Base-by-base conservation (phyloP, 805 yeast genomes). In the Kuraishia hungarica region DNA sequence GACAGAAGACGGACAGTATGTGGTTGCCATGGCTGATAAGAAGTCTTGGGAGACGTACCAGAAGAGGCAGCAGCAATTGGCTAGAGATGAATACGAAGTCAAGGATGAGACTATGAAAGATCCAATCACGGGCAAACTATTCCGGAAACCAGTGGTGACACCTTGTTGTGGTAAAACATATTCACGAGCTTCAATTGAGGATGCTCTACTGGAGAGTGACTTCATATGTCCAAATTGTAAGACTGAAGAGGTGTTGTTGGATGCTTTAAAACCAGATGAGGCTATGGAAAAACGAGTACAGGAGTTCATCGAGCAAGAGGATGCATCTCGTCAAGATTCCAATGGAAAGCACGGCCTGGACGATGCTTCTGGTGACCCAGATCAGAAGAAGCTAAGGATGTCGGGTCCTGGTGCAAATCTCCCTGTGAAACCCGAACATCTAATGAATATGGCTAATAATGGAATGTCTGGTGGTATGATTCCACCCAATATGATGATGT, bases 1-100 rank as follows among this genome's bases (percentile, higher is more conserved):
- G 61, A 91, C 91, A 35, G 98, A 92, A 53, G 94, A 90, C 39
- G 99, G 99, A 52, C 89, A 92, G 63, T 94, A 88, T 67, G 99
- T 94, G 3, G 87, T 90, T 52, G 97, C 96, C n/a, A 83, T 92
- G 58, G 98, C 98, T 0, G 99, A 94, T 71, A 81, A 83, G 48
- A 86, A 84, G 63, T 86, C 97, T 0, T 93, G 99, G 99, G 83
- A 84, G 54, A 83, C 79, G 51, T 92, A 83, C 65, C 97, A 91
- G 66, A 83, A 88, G 59, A 86, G 84, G 75, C 83, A 62, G 66
- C 75, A 71, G 62, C 65, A 64, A 10, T 63, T 61, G 60, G 70
- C 57, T 60, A 67, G 56, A 61, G 79, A 70, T 63, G 74, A 64
- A 66, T 80, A 75, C 50, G 75, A 72, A 60, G 82, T 78, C 55